Evolutionary conservation across 2,329 filamentous ascomycete species (phyloP), one percentile per base, ranked within the genome.

Genomic region (Phaeosphaeriaceae sp.): DNA sequence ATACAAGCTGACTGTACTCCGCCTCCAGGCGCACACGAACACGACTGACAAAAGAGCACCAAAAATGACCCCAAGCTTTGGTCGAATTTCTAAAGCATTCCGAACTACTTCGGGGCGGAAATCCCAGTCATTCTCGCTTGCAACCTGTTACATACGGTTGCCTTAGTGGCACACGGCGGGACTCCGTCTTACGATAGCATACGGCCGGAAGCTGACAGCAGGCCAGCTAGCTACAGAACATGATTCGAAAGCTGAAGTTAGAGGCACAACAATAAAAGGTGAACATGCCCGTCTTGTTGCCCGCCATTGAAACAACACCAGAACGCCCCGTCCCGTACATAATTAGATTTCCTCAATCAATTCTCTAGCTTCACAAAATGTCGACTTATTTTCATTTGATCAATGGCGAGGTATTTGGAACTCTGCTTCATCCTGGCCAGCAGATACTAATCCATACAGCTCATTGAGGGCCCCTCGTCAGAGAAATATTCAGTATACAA

Each of bases 351-450:
- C 15, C n/a, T n/a, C 3, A n/a, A n/a, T n/a, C 13, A 40, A n/a
- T n/a, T n/a, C n/a, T 3, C 7, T 5, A 22, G 9, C n/a, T 19
- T 7, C 7, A 27, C n/a, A 46, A 15, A 9, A 51, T 51, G 48
- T 40, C 48, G 3, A 25, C 19, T 22, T 42, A 60, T 36, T 61
- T 54, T 49, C 58, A 61, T 24, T 57, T 63, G 40, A 63, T 66
- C 52, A 63, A 66, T 36, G 54, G 60, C 46, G 60, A 63, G 49
- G 63, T 63, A 53, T n/a, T n/a, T n/a, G n/a, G n/a, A n/a, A n/a
- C n/a, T 20, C 20, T 19, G 1, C 24, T 13, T 9, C 36, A 1
- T 27, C 48, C n/a, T 51, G 17, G 40, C 22, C 24, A 13, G 15
- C n/a, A 17, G 22, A 7, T n/a, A 25, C 48, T 52, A 48, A 57